Evolutionary conservation across 2,329 filamentous ascomycete species (phyloP), one percentile per base, ranked within the genome.

Genomic region (Dactylonectria estremocensis): DNA sequence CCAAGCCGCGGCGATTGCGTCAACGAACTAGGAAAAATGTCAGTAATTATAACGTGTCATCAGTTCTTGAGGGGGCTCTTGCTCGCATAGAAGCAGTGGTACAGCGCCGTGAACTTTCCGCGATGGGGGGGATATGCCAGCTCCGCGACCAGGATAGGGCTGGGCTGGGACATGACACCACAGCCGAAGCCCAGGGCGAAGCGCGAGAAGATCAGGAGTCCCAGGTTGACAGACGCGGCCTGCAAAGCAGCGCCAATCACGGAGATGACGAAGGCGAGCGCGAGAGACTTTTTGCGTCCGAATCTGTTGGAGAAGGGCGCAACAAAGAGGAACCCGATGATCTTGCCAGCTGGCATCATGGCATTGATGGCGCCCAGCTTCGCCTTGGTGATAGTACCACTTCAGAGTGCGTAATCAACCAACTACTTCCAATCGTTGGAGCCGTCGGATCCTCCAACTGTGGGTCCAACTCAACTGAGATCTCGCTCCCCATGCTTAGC

Each of bases 281-380:
- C 72, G 10, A 85, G 71, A 9, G 80, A 76, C 6, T 71, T 65
- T 56, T 80, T 82, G 18, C 83, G 75, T 22, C 84, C 84, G 24
- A 80, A 77, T 49, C 75, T 72, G 50, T 79, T 83, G 11, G 79
- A 78, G 7, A 81, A 64, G 22, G 71, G 74, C 4, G 78, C 77
- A 8, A 80, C 78, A 28, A 81, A 69, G 7, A 78, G 76, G 5
- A 80, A 69, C 5, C 74, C 77, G 16, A 82, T 68, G 14, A 84
- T 76, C 48, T 80, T 79, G 35, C 82, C 83, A 22, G 78, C 74
- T 1, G 76, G 77, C 49, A 81, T 76, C 10, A 78, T 72, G n/a
- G 80, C 77, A 31, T 78, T 80, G n/a, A n/a, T n/a, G n/a, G n/a
- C n/a, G n/a, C n/a, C n/a, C n/a, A n/a, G n/a, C n/a, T n/a, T n/a